These are phyloP conservation scores for Mallotus nudiflorus DNA, from an alignment of 345 rosid genomes.

Conservation along the genomic window DNA sequence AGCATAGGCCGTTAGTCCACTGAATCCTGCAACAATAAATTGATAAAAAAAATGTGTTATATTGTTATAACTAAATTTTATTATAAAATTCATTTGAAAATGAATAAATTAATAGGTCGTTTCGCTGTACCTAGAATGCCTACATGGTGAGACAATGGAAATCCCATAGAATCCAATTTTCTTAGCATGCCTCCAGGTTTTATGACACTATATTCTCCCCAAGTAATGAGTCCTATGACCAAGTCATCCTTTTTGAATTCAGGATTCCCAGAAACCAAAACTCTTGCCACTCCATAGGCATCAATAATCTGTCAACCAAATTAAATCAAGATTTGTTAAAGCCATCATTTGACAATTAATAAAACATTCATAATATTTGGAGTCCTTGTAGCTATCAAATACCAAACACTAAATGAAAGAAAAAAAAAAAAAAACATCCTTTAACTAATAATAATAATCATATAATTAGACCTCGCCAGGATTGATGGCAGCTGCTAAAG, in stretches of 20 bases:
- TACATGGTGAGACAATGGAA: slow-evolving; percentile 55
- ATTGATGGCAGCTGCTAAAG: slow-evolving; percentile 17
- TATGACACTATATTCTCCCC: slow-evolving; percentile 55
- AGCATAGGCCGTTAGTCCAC: slow-evolving; percentile 52
- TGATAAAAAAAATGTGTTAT: neutral
- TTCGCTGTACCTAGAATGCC: slow-evolving; percentile 47
- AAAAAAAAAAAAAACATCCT: too few species aligned
- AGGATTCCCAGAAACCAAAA: slow-evolving; percentile 48
- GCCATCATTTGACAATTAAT: too few species aligned
- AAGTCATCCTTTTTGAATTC: slow-evolving; percentile 46
- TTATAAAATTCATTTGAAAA: too few species aligned
- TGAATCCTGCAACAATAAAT: slow-evolving; percentile 35
- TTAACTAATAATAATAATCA: too few species aligned
- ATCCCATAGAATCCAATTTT: slow-evolving; percentile 57
- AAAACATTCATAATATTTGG: too few species aligned
- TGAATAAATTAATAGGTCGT: too few species aligned
- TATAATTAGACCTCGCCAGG: slow-evolving; percentile 59
- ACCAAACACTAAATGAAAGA: too few species aligned
- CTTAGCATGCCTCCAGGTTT: slow-evolving; percentile 42
- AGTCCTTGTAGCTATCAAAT: too few species aligned
- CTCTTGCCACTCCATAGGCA: slow-evolving; percentile 54
- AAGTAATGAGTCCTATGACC: slow-evolving; percentile 44
- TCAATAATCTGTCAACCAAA: slow-evolving; percentile 41
- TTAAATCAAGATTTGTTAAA: neutral
- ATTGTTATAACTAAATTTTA: too few species aligned